Evolutionary conservation across 805 yeast genomes (phyloP).

Genomic region (Monosporozyma servazzii): DNA sequence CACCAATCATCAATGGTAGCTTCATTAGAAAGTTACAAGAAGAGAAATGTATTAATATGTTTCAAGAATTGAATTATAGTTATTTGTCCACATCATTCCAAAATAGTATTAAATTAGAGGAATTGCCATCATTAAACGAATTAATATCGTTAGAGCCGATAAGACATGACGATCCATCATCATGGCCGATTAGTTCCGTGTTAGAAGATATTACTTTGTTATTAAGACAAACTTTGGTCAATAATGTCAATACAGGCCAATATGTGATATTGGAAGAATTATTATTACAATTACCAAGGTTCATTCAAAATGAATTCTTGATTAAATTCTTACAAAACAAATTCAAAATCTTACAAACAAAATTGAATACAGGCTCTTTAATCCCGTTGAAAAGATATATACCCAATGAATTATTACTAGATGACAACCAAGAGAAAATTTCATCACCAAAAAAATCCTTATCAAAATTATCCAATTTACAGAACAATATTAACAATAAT

Average conservation of each 20-base stretch:
- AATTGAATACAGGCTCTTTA: slow-evolving; percentile 12
- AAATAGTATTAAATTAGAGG: slow-evolving; percentile 73
- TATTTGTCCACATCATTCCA: slow-evolving; percentile 72
- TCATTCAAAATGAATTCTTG: slow-evolving; percentile 26
- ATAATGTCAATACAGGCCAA: slow-evolving; percentile 66
- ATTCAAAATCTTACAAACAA: slow-evolving; percentile 21
- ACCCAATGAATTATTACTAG: slow-evolving; percentile 8
- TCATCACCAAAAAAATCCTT: slow-evolving; percentile 3
- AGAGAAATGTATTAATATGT: slow-evolving; percentile 46
- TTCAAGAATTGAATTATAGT: slow-evolving; percentile 54
- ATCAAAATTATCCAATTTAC: slow-evolving; percentile 13
- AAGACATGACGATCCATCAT: slow-evolving; percentile 19
- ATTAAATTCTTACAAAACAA: slow-evolving; percentile 24
- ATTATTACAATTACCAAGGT: slow-evolving; percentile 22
- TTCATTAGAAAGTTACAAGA: slow-evolving; percentile 19
- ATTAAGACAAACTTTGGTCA: slow-evolving; percentile 55
- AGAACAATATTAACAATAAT: neutral
- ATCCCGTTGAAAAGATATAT: slow-evolving; percentile 17
- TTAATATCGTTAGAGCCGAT: slow-evolving; percentile 14
- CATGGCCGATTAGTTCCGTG: slow-evolving; percentile 65
- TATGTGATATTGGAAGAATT: slow-evolving; percentile 17
- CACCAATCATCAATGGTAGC: slow-evolving; percentile 21
- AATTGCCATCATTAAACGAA: slow-evolving; percentile 49
- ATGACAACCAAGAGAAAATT: neutral
- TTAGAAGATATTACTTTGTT: slow-evolving; percentile 78